phyloP scores from a whole-genome alignment of 306 rosid genomes.

The Cajanus cajan region DNA sequence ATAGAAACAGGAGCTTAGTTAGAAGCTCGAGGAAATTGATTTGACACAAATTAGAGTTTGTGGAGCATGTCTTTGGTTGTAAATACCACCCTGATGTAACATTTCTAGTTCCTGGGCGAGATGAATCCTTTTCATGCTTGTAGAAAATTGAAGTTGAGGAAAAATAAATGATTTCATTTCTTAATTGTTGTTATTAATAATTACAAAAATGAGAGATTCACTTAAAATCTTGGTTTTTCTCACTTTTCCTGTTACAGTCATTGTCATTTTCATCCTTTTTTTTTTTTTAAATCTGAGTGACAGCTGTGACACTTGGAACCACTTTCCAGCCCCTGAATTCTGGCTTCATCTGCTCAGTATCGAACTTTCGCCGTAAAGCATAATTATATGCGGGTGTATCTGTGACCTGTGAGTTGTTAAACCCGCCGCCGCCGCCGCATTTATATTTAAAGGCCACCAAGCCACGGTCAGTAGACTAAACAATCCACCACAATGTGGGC shows the following conservation, averaged over 20 bases:
- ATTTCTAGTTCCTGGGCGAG: constrained; percentile 18
- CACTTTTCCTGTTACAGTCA: background rate
- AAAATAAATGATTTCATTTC: background rate
- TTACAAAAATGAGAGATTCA: background rate
- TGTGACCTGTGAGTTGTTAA: constrained; percentile 27
- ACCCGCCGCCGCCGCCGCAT: constrained; percentile 42
- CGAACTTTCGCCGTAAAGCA: constrained; percentile 14
- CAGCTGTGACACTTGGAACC: constrained; percentile 33
- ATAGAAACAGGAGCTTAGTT: constrained; percentile 5
- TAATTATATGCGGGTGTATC: constrained; percentile 22
- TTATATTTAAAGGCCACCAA: constrained; percentile 29
- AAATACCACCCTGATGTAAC: constrained; percentile 12
- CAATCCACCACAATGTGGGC: constrained; percentile 37
- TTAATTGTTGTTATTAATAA: background rate
- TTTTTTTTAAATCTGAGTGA: background rate
- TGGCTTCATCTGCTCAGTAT: constrained; percentile 1
- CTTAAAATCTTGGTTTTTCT: background rate
- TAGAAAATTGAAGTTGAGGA: constrained; percentile 31
- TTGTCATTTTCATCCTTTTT: constrained; percentile 9
- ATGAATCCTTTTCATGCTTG: constrained; percentile 31
- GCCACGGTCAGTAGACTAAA: constrained; percentile 10
- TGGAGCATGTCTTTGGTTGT: constrained; percentile 10
- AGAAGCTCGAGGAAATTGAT: constrained; percentile 16
- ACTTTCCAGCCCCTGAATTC: constrained; percentile 18
- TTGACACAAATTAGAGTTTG: background rate